phyloP scores from a whole-genome alignment of 1,139 yeast genomes.

The Lodderomyces margitis region DNA sequence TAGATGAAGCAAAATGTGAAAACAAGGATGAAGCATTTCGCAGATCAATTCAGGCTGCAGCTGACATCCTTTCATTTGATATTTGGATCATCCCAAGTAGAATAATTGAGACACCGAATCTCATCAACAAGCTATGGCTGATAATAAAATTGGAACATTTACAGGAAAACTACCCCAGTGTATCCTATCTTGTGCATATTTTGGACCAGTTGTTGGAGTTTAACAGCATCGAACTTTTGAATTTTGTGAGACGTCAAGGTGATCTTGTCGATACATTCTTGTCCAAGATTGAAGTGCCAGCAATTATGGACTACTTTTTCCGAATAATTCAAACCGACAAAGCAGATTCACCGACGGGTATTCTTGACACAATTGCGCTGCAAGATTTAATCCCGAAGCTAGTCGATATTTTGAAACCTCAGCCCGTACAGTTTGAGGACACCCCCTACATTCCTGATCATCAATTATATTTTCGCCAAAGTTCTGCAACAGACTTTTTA shows the following conservation, averaged over 20 bases:
- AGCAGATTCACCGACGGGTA: slow-evolving; percentile 63
- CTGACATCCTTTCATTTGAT: slow-evolving; percentile 43
- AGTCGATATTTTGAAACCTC: slow-evolving; percentile 49
- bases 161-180: slow-evolving; percentile 40
- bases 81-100: slow-evolving; percentile 46
- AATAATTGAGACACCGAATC: slow-evolving; percentile 43
- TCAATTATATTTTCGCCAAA: slow-evolving; percentile 62
- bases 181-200: slow-evolving; percentile 40
- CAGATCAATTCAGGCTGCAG: slow-evolving; percentile 41
- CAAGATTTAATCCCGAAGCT: slow-evolving; percentile 54
- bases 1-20: slow-evolving; percentile 23
- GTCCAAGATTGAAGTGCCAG: slow-evolving; percentile 56
- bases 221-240: slow-evolving; percentile 48
- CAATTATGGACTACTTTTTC: slow-evolving; percentile 54
- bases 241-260: slow-evolving; percentile 51
- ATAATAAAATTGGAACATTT: slow-evolving; percentile 36
- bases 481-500: slow-evolving; percentile 92
- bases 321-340: slow-evolving; percentile 65
- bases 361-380: slow-evolving; percentile 49
- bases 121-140: slow-evolving; percentile 46
- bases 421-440: slow-evolving; percentile 31
- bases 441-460: slow-evolving; percentile 29
- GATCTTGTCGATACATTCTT: slow-evolving; percentile 55
- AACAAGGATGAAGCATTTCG: slow-evolving; percentile 36
- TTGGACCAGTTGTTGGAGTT: slow-evolving; percentile 48